Percentiles rank a stretch among this genome's conserved stretches.
Conservation (phyloP, 768 basidiomycete species). For the Trametes punicea region DNA sequence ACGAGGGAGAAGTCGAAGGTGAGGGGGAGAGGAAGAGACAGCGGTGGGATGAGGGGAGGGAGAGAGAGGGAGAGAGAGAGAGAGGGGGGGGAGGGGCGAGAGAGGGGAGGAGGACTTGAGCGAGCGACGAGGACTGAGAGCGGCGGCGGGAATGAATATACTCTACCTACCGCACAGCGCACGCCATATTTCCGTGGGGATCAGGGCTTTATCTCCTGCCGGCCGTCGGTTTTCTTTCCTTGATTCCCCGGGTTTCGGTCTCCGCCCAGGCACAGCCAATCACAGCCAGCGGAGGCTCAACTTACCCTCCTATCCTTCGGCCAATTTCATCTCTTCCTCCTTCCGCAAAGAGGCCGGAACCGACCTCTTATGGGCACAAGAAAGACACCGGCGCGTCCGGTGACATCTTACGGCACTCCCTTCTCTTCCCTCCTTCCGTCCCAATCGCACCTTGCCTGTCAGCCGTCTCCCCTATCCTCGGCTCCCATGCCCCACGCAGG, state of each 20-base stretch:
- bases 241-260: conserved; percentile 20
- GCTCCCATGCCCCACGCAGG: too few species aligned
- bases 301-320: background rate
- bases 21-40: background rate
- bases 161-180: too few species aligned
- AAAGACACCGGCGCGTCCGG: conserved; percentile 16
- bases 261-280: conserved; percentile 4
- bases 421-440: background rate
- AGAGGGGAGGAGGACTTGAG: background rate
- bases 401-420: conserved; percentile 5
- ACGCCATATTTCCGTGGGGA: too few species aligned
- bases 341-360: conserved; percentile 9
- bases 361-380: conserved; percentile 2
- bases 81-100: conserved; percentile 1
- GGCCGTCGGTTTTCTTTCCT: background rate
- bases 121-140: background rate
- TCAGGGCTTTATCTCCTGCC: too few species aligned
- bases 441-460: conserved; percentile 2
- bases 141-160: too few species aligned
- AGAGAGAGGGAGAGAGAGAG: background rate
- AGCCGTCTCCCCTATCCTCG: background rate
- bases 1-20: background rate
- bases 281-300: background rate
- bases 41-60: background rate
- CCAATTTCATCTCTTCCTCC: conserved; percentile 2